Base-by-base conservation (phyloP, 1,284 basidiomycete species). In the Cystobasidium sp. region DNA sequence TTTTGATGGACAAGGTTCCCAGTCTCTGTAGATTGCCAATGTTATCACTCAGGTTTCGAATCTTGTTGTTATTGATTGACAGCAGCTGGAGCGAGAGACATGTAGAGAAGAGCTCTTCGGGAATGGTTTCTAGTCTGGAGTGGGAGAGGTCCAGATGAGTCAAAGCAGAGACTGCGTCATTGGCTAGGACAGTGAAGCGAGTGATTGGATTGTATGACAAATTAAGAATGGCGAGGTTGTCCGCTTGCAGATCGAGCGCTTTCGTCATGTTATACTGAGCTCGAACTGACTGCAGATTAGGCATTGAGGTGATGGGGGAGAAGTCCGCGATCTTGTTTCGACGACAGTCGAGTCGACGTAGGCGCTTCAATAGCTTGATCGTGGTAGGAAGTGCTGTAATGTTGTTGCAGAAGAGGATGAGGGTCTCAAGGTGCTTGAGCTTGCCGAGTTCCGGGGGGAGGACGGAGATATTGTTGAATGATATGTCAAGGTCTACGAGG, bases 391-490 rank as follows among this genome's bases (percentile, higher is more conserved):
- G 88, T 70, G 84, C 86, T 0, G 87, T 85, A 65, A 99, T 88
- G 76, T 89, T 88, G 83, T 99, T 99, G 55, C 92, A 93, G 14
- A 96, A 90, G 47, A 97, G 87, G 66, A 91, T 87, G n/a, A 99
- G 86, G 41, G 88, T 85, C 79, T 93, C 88, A 47, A 97, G 86
- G 4, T 87, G 85, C 49, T 83, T 83, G 68, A 99, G 85, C 53
- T 88, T 85, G 0, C 90, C 90, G 63, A 99, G 89, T 70, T 91
- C 88, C 37, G 91, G 87, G 0, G 96, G 95, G 3, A 99, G 86
- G 63, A 89, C 87, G 0, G 87, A 86, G 78, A 99, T 91, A 81
- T 87, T 88, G 84, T 99, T 99, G 86, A 98, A 98, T 0, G 96
- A 98, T 56, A 97, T 86, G 81, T 99, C 96, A 22, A 99, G 88